Percentiles rank a stretch among this genome's conserved stretches.
These are phyloP conservation scores for Spizellomyces sp. DNA, from an alignment of 192 early-diverging fungal species.

Conservation along the genomic window DNA sequence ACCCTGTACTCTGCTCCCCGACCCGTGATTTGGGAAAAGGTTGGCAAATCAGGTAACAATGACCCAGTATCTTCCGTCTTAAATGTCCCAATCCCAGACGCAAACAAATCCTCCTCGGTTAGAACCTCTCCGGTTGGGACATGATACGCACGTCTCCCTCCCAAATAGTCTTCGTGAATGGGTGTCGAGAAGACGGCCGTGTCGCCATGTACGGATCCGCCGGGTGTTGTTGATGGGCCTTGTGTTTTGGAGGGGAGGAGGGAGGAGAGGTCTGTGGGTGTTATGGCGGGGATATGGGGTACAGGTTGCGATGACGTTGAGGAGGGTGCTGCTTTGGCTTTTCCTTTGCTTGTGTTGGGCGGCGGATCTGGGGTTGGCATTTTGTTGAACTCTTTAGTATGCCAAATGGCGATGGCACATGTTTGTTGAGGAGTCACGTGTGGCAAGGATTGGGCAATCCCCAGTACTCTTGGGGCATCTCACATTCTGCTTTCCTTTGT, in stretches of 20 bases:
- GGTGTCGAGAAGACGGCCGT: neutral
- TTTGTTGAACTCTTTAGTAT: no score
- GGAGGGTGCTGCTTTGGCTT: no score
- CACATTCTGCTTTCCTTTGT: neutral
- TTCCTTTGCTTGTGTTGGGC: no score
- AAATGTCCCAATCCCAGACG: neutral
- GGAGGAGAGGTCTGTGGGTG: neutral
- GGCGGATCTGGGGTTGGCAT: no score
- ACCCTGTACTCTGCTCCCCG: no score
- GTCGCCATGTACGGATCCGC: neutral
- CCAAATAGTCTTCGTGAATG: neutral
- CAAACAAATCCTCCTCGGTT: constrained; percentile 19
- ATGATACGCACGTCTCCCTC: neutral
- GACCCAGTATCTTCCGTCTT: neutral
- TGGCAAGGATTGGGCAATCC: neutral
- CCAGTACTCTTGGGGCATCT: neutral
- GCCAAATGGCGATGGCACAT: no score
- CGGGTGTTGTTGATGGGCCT: neutral
- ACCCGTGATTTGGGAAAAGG: neutral
- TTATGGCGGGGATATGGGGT: no score
- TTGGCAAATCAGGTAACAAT: neutral
- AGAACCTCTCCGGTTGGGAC: constrained; percentile 8
- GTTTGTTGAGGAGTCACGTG: no score
- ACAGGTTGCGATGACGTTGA: no score
- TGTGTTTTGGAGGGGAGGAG: neutral